These are phyloP conservation scores for Xenosphaeropsis pyriputrescens DNA, from an alignment of 2,329 filamentous ascomycete species.

Conservation along the genomic window DNA sequence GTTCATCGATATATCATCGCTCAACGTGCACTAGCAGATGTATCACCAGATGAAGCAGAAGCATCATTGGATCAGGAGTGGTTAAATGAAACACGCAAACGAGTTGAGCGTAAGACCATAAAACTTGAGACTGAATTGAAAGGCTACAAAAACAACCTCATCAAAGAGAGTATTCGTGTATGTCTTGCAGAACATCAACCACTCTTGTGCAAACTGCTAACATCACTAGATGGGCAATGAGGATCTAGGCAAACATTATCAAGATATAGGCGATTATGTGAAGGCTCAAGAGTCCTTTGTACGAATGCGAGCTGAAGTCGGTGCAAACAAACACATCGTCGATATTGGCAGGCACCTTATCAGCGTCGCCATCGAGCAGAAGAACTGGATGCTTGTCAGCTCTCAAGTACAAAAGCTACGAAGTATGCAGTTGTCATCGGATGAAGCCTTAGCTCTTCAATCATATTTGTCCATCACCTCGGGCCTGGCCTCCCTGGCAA, in stretches of 20 bases:
- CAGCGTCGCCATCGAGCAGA: conserved; percentile 58
- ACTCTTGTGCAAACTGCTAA: neutral
- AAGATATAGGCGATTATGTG: conserved; percentile 59
- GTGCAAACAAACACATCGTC: conserved; percentile 66
- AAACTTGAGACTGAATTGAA: conserved; percentile 77
- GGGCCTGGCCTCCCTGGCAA: conserved; percentile 45
- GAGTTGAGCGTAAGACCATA: conserved; percentile 54
- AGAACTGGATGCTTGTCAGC: conserved; percentile 59
- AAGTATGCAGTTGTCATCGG: conserved; percentile 23
- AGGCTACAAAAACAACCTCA: conserved; percentile 89
- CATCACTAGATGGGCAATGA: conserved; percentile 73
- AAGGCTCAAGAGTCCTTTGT: conserved; percentile 64
- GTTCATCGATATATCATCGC: conserved; percentile 55
- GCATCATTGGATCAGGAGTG: conserved; percentile 56
- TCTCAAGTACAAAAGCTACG: conserved; percentile 54
- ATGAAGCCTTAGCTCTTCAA: conserved; percentile 29
- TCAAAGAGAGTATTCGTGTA: conserved; percentile 93
- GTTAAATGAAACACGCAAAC: conserved; percentile 52
- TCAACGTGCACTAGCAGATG: conserved; percentile 46
- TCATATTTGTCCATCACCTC: conserved; percentile 40
- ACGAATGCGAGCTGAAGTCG: conserved; percentile 85
- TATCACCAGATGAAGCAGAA: conserved; percentile 53
- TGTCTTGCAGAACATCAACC: conserved; percentile 9
- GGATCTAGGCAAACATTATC: conserved; percentile 74
- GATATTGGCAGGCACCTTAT: conserved; percentile 72